Evolutionary conservation across 2,329 filamentous ascomycete genomes (phyloP).

Genomic region (Microdochium paspali): DNA sequence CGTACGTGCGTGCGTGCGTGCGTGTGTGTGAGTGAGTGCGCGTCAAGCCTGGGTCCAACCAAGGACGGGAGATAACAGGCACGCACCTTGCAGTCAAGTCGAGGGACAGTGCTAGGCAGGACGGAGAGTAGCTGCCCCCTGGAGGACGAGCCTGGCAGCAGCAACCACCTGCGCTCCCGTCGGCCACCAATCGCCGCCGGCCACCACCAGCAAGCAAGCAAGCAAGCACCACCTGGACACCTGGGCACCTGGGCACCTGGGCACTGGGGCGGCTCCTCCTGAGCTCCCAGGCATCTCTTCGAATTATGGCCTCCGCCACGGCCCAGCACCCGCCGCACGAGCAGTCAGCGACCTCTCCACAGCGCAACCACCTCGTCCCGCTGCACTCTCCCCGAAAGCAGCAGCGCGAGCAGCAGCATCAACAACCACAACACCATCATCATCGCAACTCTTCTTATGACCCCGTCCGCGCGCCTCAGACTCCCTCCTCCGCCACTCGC

Average conservation of each 20-base stretch:
- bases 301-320: background rate
- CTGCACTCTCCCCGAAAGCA: background rate
- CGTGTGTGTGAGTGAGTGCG: too few species aligned
- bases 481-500: background rate
- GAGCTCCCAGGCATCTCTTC: too few species aligned
- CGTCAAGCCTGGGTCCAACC: too few species aligned
- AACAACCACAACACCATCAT: background rate
- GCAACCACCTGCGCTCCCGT: background rate
- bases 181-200: background rate
- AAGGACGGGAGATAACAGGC: background rate
- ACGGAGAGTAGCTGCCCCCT: background rate
- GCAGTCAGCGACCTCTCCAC: background rate
- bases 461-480: background rate
- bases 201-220: too few species aligned
- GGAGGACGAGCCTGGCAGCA: background rate
- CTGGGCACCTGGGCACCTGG: too few species aligned
- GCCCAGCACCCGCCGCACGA: background rate
- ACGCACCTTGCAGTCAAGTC: too few species aligned
- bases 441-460: background rate
- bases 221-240: too few species aligned
- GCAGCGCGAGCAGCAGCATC: background rate
- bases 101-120: background rate
- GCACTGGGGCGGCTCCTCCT: too few species aligned
- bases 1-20: background rate
- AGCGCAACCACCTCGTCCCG: background rate